Conservation (phyloP, 2,329 filamentous ascomycete species). For the Aspergillus sp. region DNA sequence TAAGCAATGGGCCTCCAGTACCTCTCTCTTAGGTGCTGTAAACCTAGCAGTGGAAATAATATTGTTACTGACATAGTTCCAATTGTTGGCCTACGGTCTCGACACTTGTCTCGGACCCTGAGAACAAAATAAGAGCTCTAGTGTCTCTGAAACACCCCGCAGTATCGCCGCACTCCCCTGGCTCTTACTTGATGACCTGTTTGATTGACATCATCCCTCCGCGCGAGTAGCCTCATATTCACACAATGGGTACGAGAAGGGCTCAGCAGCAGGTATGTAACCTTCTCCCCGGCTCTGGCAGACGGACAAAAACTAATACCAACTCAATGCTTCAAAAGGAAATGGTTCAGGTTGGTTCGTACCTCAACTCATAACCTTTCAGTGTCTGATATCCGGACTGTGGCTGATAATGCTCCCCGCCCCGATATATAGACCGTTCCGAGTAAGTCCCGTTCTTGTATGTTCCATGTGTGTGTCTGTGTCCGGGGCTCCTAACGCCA, state of each 20-base stretch:
- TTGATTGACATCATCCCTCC: conserved; percentile 15
- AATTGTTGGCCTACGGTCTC: neutral
- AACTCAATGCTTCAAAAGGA: conserved; percentile 58
- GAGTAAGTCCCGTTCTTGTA: conserved; percentile 32
- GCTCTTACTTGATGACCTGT: conserved; percentile 14
- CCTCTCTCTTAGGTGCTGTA: neutral
- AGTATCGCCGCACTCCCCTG: conserved; percentile 2
- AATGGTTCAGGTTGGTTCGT: conserved; percentile 99
- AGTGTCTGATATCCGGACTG: conserved; percentile 11
- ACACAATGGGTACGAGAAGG: conserved; percentile 52
- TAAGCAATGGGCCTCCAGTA: neutral
- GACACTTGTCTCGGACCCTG: neutral
- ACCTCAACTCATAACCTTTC: conserved; percentile 24
- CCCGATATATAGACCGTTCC: conserved; percentile 35
- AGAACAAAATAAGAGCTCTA: neutral
- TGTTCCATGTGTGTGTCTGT: neutral
- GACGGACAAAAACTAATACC: neutral
- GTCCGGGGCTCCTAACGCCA: neutral
- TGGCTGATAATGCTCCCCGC: conserved; percentile 24
- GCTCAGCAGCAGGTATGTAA: conserved; percentile 67
- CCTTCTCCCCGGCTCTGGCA: neutral
- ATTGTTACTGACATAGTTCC: neutral
- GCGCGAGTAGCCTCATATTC: conserved; percentile 7
- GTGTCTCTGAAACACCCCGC: conserved; percentile 14
- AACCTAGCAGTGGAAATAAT: neutral